Evolutionary conservation across 805 yeast genomes (phyloP).

Genomic region (Starmerella floris): DNA sequence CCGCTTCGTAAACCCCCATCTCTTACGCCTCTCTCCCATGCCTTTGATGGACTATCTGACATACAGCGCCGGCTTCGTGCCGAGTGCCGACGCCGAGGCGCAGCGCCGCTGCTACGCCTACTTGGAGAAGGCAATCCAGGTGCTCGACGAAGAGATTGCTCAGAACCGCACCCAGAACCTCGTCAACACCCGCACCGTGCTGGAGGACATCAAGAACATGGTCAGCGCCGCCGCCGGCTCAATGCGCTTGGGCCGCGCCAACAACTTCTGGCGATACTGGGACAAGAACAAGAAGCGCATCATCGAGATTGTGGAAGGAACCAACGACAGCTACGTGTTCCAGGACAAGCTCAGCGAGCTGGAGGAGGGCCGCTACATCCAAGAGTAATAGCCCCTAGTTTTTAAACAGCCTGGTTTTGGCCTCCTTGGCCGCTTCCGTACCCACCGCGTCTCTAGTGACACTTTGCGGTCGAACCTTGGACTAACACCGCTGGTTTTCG

Average conservation of each 20-base stretch:
- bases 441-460: no score
- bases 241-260: constrained; percentile 18
- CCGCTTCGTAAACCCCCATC: no score
- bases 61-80: constrained; percentile 25
- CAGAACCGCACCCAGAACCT: constrained; percentile 8
- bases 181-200: constrained; percentile 6
- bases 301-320: constrained; percentile 16
- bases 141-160: constrained; percentile 15
- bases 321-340: constrained; percentile 15
- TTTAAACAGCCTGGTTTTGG: no score
- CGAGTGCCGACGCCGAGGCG: constrained; percentile 25
- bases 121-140: constrained; percentile 19
- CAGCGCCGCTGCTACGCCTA: constrained; percentile 26
- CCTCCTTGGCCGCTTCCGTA: no score
- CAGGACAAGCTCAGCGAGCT: constrained; percentile 22
- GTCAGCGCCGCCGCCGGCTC: constrained; percentile 16
- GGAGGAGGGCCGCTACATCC: constrained; percentile 26
- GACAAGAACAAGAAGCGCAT: constrained; percentile 25
- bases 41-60: constrained; percentile 18
- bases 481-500: no score
- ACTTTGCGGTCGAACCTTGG: no score
- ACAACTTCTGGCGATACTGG: constrained; percentile 30
- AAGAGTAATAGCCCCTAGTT: constrained; percentile 13
- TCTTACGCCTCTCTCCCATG: constrained; percentile 9
- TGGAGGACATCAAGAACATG: constrained; percentile 16